phyloP scores from a whole-genome alignment of 345 rosid species.

The Eucalyptus sp. region DNA sequence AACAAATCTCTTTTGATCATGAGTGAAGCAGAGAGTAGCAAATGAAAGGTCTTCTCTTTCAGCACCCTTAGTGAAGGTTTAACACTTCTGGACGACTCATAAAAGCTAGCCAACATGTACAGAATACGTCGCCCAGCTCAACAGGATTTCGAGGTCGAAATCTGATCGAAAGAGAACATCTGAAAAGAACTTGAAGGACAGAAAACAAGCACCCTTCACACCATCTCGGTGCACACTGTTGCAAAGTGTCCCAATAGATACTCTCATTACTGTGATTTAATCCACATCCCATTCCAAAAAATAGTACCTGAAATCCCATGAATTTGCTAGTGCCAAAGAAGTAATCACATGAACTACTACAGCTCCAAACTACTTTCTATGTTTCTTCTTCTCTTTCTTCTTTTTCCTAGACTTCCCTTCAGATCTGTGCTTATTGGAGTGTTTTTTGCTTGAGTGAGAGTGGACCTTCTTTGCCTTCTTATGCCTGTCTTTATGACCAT shows the following conservation, averaged over 20 bases:
- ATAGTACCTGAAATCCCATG: not conserved
- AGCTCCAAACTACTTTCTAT: not conserved
- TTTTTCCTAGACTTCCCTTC: slow-evolving; percentile 25
- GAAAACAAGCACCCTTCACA: not conserved
- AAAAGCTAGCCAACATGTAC: not conserved
- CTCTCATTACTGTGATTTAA: not conserved
- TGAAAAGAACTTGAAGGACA: not conserved
- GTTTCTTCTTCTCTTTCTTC: slow-evolving; percentile 24
- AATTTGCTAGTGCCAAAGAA: not conserved
- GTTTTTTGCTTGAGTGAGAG: slow-evolving; percentile 27
- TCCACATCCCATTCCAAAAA: not conserved
- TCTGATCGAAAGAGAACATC: not conserved
- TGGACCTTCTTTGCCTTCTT: slow-evolving; percentile 20
- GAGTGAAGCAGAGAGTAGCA: not conserved
- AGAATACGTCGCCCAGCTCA: not conserved
- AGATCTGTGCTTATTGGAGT: slow-evolving; percentile 29
- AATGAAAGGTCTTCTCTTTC: not conserved
- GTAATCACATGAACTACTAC: not conserved
- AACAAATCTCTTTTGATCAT: not conserved
- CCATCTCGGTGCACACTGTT: not conserved
- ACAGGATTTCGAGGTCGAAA: not conserved
- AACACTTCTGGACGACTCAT: not conserved
- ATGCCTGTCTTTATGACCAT: slow-evolving; percentile 3
- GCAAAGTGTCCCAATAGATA: not conserved
- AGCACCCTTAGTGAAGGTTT: not conserved